These are phyloP conservation scores for Fusarium illudens DNA, from an alignment of 2,329 filamentous ascomycete genomes.

Conservation along the genomic window DNA sequence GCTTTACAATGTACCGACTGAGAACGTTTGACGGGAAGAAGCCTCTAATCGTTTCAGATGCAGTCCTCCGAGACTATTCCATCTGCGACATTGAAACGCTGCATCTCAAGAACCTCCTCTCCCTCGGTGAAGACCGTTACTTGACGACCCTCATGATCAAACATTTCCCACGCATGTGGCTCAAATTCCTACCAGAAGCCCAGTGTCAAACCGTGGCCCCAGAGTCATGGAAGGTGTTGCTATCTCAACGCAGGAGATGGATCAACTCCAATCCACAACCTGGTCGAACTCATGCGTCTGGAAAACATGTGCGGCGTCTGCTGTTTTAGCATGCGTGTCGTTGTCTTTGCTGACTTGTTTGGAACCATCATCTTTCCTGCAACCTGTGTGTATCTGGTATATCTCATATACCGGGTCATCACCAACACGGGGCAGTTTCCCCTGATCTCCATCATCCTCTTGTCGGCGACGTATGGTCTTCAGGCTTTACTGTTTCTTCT, in stretches of 20 bases:
- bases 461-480: conserved; percentile 92
- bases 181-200: conserved; percentile 94
- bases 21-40: conserved; percentile 93
- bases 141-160: conserved; percentile 98
- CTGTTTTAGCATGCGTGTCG: conserved; percentile 97
- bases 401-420: conserved; percentile 83
- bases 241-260: conserved; percentile 98
- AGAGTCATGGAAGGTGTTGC: conserved; percentile 89
- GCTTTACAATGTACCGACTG: conserved; percentile 99
- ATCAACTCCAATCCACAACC: conserved; percentile 99
- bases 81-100: conserved; percentile 91
- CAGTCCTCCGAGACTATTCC: conserved; percentile 86
- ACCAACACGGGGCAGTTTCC: conserved; percentile 79
- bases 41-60: conserved; percentile 91
- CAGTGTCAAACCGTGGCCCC: conserved; percentile 94
- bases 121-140: conserved; percentile 96
- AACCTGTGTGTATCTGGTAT: conserved; percentile 85
- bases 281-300: conserved; percentile 88
- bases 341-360: conserved; percentile 92
- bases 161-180: conserved; percentile 93
- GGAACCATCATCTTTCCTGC: conserved; percentile 93
- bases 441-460: conserved; percentile 84
- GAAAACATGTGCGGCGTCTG: conserved; percentile 98
- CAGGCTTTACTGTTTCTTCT: conserved; percentile 96
- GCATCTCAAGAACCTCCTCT: conserved; percentile 94